Evolutionary conservation across 2,329 filamentous ascomycete genomes (phyloP), one percentile per base, ranked within the genome.

Genomic region (Chlorencoelia australis): DNA sequence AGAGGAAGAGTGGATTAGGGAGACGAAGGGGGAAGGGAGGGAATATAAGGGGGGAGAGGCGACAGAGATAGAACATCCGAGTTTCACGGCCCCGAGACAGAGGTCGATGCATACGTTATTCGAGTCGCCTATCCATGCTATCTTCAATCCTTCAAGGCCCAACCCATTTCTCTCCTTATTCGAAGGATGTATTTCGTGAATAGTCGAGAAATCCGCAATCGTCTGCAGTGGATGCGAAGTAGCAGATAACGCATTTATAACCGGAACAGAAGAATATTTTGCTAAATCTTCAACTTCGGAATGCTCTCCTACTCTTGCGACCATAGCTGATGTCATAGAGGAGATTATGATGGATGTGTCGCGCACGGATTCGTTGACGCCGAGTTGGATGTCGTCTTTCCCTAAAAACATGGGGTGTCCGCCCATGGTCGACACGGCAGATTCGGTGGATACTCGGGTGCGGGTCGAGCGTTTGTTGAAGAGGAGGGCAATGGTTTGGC

Each of bases 41-140:
- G 76, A 75, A 57, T 94, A 96, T 31, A 83, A 86, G 42, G 70
- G 64, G 14, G 91, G 91, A 0, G 89, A 88, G 9, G 91, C 91
- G 24, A 96, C 86, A 2, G 84, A 67, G 44, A 98, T 72, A 51
- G 94, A 72, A 17, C 94, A 76, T 30, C 91, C 91, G 50, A 89
- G 73, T 65, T 95, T 96, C 50, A 82, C 67, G 39, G 83, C 87
- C 26, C 75, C 88, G 48, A 91, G 89, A 32, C 88, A 87, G 36
- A 96, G 71, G 56, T 98, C 89, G 55, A 88, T 95, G 16, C 96
- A 74, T 18, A 98, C 89, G 51, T 98, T 98, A 66, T 96, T 98
- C 8, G 87, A 86, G 57, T 98, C 89, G 35, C 89, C 89, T 30
- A 98, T 70, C 91, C 91, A 98, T 11, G 91, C 89, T 43, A 96